Percentiles rank a stretch among this genome's conserved stretches.
Conservation (phyloP, 805 yeast species). For the Metschnikowia gelsemii region DNA sequence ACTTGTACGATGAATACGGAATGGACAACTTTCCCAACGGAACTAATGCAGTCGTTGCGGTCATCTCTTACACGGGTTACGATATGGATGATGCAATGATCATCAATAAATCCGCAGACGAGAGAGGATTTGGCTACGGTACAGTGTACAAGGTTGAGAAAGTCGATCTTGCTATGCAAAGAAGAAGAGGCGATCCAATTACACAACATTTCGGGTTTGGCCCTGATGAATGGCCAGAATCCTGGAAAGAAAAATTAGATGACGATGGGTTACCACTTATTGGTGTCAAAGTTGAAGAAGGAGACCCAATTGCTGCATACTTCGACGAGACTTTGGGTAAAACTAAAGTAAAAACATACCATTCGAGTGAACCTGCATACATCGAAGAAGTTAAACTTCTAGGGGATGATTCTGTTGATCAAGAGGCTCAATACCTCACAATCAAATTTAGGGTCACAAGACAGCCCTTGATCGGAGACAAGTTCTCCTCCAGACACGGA, state of each 20-base stretch:
- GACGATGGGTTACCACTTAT: conserved; percentile 89
- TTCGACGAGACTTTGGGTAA: conserved; percentile 88
- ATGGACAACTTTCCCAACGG: conserved; percentile 99
- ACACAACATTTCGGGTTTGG: conserved; percentile 96
- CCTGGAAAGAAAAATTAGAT: conserved; percentile 86
- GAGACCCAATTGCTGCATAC: conserved; percentile 93
- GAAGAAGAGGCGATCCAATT: conserved; percentile 91
- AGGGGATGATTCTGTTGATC: conserved; percentile 74
- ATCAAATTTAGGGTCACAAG: conserved; percentile 90
- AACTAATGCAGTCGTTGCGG: conserved; percentile 97
- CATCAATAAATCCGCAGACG: conserved; percentile 94
- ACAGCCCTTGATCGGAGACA: conserved; percentile 94
- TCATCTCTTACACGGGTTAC: conserved; percentile 96
- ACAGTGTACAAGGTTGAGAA: conserved; percentile 94
- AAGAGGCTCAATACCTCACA: conserved; percentile 80
- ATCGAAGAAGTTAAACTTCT: conserved; percentile 92
- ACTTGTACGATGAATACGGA: conserved; percentile 91
- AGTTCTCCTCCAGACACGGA: conserved; percentile 96
- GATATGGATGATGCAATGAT: conserved; percentile 99
- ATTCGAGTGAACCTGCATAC: conserved; percentile 90
- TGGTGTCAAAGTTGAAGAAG: conserved; percentile 87
- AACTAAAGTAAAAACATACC: conserved; percentile 89
- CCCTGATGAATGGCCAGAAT: conserved; percentile 85
- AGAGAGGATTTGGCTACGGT: conserved; percentile 97
- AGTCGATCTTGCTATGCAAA: conserved; percentile 71